Evolutionary conservation across 2,329 filamentous ascomycete genomes (phyloP).

Genomic region (Diaporthe humulicola): DNA sequence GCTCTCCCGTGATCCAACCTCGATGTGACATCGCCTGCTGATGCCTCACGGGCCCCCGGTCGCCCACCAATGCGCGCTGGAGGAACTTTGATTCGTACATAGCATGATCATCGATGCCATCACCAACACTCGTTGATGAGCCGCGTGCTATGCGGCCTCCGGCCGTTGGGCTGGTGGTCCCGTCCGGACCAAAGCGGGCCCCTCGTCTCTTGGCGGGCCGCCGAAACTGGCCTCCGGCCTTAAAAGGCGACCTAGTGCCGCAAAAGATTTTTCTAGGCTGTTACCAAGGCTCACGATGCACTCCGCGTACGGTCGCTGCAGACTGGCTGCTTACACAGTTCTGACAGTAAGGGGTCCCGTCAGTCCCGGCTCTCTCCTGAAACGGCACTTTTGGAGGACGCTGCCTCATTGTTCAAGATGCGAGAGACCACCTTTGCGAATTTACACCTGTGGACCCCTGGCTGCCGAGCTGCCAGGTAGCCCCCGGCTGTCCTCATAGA

Average conservation of each 20-base stretch:
- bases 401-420: slow-evolving; percentile 16
- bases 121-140: slow-evolving; percentile 10
- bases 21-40: slow-evolving; percentile 22
- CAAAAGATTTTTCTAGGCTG: slow-evolving; percentile 33
- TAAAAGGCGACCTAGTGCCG: slow-evolving; percentile 27
- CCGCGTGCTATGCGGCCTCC: slow-evolving; percentile 33
- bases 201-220: slow-evolving; percentile 22
- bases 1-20: slow-evolving; percentile 2
- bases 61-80: background rate
- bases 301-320: background rate
- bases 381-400: background rate
- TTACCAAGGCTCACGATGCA: slow-evolving; percentile 34
- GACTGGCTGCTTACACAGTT: background rate
- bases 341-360: too few relatives aligned
- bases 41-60: slow-evolving; percentile 7
- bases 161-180: slow-evolving; percentile 6
- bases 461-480: slow-evolving; percentile 4
- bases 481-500: background rate
- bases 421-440: background rate
- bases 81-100: background rate
- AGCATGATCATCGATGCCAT: slow-evolving; percentile 30
- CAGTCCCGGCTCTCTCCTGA: slow-evolving; percentile 4
- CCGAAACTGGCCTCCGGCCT: slow-evolving; percentile 22
- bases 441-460: background rate
- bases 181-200: slow-evolving; percentile 31